phyloP scores from a whole-genome alignment of 495 filamentous ascomycete genomes.

The Margaritispora aquatica region DNA sequence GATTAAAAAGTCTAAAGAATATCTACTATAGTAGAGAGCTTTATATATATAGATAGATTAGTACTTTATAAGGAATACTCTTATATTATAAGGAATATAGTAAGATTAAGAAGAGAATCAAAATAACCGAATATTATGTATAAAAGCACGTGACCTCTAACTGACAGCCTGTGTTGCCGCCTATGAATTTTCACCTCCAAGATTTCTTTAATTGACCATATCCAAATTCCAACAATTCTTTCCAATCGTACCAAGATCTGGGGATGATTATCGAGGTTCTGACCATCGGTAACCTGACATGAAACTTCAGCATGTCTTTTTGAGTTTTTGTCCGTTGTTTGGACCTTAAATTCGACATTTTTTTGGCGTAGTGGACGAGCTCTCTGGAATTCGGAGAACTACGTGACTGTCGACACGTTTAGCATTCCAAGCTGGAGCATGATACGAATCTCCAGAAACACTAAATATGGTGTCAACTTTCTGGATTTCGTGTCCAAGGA shows the following conservation, averaged over 20 bases:
- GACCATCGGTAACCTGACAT: not conserved
- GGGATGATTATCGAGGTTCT: not conserved
- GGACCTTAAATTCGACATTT: not conserved
- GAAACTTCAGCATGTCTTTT: slow-evolving; percentile 5
- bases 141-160: too few relatives aligned
- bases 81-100: too few relatives aligned
- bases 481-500: not conserved
- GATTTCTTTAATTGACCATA: slow-evolving; percentile 11
- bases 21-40: too few relatives aligned
- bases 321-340: not conserved
- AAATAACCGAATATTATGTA: too few relatives aligned
- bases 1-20: too few relatives aligned
- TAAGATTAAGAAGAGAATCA: too few relatives aligned
- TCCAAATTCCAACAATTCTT: slow-evolving; percentile 2
- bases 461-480: slow-evolving; percentile 1
- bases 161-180: not conserved
- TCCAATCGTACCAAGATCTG: not conserved
- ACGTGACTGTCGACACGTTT: not conserved
- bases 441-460: not conserved
- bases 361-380: not conserved
- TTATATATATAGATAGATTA: too few relatives aligned
- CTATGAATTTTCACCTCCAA: not conserved
- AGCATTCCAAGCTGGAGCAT: not conserved
- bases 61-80: too few relatives aligned
- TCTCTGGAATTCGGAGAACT: not conserved